Conservation (phyloP, 129 eudicot genomes). For the Flaveria trinervia region DNA sequence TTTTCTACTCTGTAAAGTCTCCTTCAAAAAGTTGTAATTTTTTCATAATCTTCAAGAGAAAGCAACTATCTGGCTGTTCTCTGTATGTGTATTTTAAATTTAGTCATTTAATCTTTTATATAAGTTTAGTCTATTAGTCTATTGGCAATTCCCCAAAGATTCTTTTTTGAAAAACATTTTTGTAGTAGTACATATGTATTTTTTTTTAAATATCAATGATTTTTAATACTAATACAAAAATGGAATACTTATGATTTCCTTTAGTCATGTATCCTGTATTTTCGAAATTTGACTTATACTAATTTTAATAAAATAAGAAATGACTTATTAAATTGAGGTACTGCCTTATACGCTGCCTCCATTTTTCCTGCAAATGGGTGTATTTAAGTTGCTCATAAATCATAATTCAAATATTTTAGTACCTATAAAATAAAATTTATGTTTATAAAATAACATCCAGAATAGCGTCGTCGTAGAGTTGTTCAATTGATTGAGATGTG, state of each 20-base stretch:
- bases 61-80: conserved; percentile 37
- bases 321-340: conserved; percentile 16
- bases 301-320: not conserved
- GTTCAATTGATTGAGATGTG: conserved; percentile 17
- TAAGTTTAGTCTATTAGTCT: not conserved
- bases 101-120: not conserved
- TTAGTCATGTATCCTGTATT: not conserved
- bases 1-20: conserved; percentile 63
- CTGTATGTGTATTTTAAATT: conserved; percentile 13
- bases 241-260: not conserved
- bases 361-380: conserved; percentile 64
- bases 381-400: conserved; percentile 20
- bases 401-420: not conserved
- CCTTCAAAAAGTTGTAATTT: conserved; percentile 24
- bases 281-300: not conserved
- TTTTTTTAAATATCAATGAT: not conserved
- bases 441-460: conserved; percentile 21
- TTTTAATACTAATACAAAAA: not conserved
- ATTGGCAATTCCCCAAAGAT: not conserved
- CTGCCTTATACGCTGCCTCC: conserved; percentile 59
- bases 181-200: not conserved
- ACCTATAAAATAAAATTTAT: not conserved
- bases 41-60: conserved; percentile 36
- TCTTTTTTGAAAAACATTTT: not conserved
- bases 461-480: conserved; percentile 19